Evolutionary conservation across 495 filamentous ascomycete genomes (phyloP).

Genomic region (Aspergillus diversus): DNA sequence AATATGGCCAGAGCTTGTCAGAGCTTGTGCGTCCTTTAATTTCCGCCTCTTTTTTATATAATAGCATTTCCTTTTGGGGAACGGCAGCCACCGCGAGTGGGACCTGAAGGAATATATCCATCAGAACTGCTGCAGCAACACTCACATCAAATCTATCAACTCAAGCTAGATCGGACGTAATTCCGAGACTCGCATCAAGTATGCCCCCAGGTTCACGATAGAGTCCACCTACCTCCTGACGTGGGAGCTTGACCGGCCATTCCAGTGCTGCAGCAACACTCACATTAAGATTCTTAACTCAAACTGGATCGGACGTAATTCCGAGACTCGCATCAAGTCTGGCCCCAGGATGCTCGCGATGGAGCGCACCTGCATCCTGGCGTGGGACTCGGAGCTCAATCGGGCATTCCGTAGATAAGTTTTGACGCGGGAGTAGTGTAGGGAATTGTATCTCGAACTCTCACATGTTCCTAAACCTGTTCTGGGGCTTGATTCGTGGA

Average conservation of each 20-base stretch:
- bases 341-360: constrained; percentile 56
- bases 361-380: constrained; percentile 67
- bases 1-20: no score
- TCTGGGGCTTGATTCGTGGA: constrained; percentile 38
- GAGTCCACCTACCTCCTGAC: constrained; percentile 66
- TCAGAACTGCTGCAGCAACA: constrained; percentile 78
- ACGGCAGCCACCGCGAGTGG: constrained; percentile 40
- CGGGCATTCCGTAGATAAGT: constrained; percentile 88
- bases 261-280: constrained; percentile 85
- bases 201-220: constrained; percentile 52
- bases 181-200: constrained; percentile 33
- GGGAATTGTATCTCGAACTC: constrained; percentile 62
- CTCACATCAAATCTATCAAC: constrained; percentile 86
- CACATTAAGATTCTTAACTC: constrained; percentile 82
- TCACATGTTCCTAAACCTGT: constrained; percentile 43
- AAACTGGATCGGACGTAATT: constrained; percentile 41
- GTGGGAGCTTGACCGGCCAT: constrained; percentile 68
- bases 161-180: constrained; percentile 44
- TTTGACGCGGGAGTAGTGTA: constrained; percentile 86
- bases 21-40: neutral
- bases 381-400: constrained; percentile 49
- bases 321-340: constrained; percentile 37
- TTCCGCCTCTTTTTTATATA: constrained; percentile 1
- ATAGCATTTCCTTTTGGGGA: constrained; percentile 17
- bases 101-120: constrained; percentile 61